Conservation (phyloP, 257 asterid genomes). For the Ballota nigra region DNA sequence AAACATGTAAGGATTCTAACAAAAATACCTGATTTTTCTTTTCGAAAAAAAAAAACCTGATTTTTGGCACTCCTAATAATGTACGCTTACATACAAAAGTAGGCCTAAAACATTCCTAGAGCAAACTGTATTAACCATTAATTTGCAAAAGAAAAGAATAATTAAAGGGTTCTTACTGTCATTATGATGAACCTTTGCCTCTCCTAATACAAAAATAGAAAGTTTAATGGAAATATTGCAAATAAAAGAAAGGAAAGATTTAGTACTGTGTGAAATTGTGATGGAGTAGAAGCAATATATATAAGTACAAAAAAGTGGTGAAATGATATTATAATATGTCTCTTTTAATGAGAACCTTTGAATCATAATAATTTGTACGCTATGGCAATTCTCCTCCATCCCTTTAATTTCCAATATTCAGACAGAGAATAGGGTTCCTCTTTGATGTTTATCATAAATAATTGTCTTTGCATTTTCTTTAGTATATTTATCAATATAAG, state of each 20-base stretch:
- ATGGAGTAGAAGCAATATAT: conserved; percentile 30
- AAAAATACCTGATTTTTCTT: not conserved
- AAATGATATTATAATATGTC: conserved; percentile 31
- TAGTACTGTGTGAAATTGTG: conserved; percentile 26
- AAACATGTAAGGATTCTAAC: not conserved
- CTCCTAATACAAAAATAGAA: conserved; percentile 6
- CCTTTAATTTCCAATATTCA: conserved; percentile 28
- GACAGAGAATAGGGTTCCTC: conserved; percentile 55
- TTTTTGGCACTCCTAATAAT: not conserved
- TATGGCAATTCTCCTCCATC: conserved; percentile 52
- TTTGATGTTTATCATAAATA: conserved; percentile 34
- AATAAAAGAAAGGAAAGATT: not conserved
- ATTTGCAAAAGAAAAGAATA: not conserved
- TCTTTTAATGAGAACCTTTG: conserved; percentile 57
- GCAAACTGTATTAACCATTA: not conserved
- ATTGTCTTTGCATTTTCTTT: conserved; percentile 8
- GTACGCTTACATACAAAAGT: not conserved
- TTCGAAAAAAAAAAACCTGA: too few relatives aligned
- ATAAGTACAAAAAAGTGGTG: conserved; percentile 12
- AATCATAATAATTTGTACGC: conserved; percentile 31
- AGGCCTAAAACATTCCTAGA: conserved; percentile 3
- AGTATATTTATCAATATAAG: conserved; percentile 13
- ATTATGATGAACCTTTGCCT: conserved; percentile 12
- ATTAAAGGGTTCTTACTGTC: conserved; percentile 31
- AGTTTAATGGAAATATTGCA: not conserved